Percentiles rank a stretch among this genome's conserved stretches.
phyloP scores from a whole-genome alignment of 2,329 filamentous ascomycete genomes.

The Fusarium algeriense region DNA sequence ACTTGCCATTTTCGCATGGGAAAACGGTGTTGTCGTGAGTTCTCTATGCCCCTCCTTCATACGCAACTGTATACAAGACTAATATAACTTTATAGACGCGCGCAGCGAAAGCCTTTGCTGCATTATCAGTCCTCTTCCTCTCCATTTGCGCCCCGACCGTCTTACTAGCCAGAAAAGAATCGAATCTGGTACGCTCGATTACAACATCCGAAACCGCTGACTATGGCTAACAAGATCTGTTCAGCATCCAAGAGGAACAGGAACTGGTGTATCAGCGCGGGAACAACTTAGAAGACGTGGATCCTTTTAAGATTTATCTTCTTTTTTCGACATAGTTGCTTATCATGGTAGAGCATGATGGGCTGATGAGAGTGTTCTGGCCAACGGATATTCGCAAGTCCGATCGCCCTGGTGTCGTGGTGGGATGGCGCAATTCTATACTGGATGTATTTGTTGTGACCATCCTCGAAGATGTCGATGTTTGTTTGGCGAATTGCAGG shows the following conservation, averaged over 20 bases:
- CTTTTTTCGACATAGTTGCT: slow-evolving; percentile 46
- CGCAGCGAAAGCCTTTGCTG: slow-evolving; percentile 84
- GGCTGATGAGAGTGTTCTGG: slow-evolving; percentile 98
- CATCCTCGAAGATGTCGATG: slow-evolving; percentile 90
- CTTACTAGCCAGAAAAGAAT: slow-evolving; percentile 83
- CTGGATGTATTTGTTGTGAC: slow-evolving; percentile 91
- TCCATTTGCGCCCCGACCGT: slow-evolving; percentile 86
- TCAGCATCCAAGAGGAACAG: slow-evolving; percentile 84
- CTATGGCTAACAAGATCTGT: slow-evolving; percentile 33
- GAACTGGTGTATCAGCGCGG: slow-evolving; percentile 88
- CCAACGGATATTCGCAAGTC: slow-evolving; percentile 84
- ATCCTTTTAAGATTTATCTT: slow-evolving; percentile 77
- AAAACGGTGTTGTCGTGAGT: slow-evolving; percentile 95
- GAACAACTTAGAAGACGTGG: slow-evolving; percentile 95
- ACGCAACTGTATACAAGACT: slow-evolving; percentile 5
- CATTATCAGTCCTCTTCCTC: slow-evolving; percentile 87
- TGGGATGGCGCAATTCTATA: slow-evolving; percentile 95
- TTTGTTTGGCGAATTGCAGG: slow-evolving; percentile 56
- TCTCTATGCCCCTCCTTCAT: slow-evolving; percentile 4
- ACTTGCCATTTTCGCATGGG: slow-evolving; percentile 96
- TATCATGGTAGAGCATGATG: slow-evolving; percentile 81
- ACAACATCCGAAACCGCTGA: slow-evolving; percentile 34
- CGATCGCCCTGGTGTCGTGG: slow-evolving; percentile 82
- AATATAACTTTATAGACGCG: slow-evolving; percentile 70
- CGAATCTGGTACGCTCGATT: slow-evolving; percentile 73